These are phyloP conservation scores for Gnetum montanum DNA, from an alignment of 75 land plant species.

Conservation along the genomic window DNA sequence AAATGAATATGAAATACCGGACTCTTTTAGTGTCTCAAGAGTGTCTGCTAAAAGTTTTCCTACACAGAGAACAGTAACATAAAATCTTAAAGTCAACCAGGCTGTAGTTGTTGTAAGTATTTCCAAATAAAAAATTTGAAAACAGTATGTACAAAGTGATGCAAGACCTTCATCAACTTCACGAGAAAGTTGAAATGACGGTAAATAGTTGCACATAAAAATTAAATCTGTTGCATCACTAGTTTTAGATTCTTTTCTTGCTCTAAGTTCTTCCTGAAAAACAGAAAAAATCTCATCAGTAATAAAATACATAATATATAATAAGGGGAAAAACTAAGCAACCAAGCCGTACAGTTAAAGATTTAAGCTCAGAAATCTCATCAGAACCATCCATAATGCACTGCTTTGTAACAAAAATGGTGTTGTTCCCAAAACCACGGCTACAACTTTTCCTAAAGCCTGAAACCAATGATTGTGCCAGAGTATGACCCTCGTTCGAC, in stretches of 20 bases:
- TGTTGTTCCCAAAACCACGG: conserved; percentile 11
- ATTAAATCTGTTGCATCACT: conserved; percentile 36
- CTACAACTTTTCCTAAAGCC: conserved; percentile 34
- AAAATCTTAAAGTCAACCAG: background rate
- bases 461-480: conserved; percentile 49
- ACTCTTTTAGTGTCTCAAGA: conserved; percentile 30
- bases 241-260: conserved; percentile 18
- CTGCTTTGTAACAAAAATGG: conserved; percentile 37
- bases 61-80: conserved; percentile 18
- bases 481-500: conserved; percentile 24
- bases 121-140: background rate
- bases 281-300: background rate
- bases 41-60: conserved; percentile 41
- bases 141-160: no score
- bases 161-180: conserved; percentile 21
- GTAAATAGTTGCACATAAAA: conserved; percentile 37
- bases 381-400: conserved; percentile 38
- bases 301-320: background rate
- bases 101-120: background rate
- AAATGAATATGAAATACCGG: conserved; percentile 41
- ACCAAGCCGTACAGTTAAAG: conserved; percentile 32
- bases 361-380: conserved; percentile 33
- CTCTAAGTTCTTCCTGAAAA: conserved; percentile 42
- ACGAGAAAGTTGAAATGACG: conserved; percentile 13
- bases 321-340: background rate